These are phyloP conservation scores for Physcia stellaris DNA, from an alignment of 495 filamentous ascomycete genomes.

Conservation along the genomic window DNA sequence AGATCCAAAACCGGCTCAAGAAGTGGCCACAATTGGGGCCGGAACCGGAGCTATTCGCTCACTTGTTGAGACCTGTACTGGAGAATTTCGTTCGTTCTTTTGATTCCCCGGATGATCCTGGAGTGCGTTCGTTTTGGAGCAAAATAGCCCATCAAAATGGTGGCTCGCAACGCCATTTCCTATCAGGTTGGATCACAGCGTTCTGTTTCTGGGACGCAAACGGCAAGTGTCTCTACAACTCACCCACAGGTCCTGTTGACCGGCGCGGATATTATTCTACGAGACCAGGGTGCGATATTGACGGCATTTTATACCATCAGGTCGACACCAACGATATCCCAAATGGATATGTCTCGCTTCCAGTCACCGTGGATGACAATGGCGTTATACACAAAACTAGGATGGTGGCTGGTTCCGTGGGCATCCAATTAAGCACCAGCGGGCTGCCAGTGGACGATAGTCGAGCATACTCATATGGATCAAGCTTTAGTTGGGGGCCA, in stretches of 20 bases:
- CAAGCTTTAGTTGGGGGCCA: not conserved
- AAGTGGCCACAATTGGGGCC: slow-evolving; percentile 22
- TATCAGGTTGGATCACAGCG: slow-evolving; percentile 28
- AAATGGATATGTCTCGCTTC: slow-evolving; percentile 15
- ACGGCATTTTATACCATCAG: slow-evolving; percentile 7
- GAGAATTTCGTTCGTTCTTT: slow-evolving; percentile 23
- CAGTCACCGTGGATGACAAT: slow-evolving; percentile 17
- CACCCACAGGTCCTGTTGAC: slow-evolving; percentile 5
- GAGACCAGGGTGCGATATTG: slow-evolving; percentile 2
- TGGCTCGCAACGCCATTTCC: slow-evolving; percentile 20
- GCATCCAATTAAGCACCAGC: slow-evolving; percentile 13
- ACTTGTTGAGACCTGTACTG: slow-evolving; percentile 19
- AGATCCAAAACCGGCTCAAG: slow-evolving; percentile 21
- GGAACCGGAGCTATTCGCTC: slow-evolving; percentile 16
- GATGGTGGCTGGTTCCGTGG: slow-evolving; percentile 22
- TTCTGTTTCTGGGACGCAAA: slow-evolving; percentile 31
- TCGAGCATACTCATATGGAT: not conserved
- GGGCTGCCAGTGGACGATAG: slow-evolving; percentile 8
- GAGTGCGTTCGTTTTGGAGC: slow-evolving; percentile 22
- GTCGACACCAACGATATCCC: slow-evolving; percentile 14
- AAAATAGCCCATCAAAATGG: slow-evolving; percentile 23
- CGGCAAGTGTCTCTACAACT: slow-evolving; percentile 20
- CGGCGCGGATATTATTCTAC: not conserved
- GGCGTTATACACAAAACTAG: slow-evolving; percentile 7
- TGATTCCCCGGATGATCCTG: slow-evolving; percentile 16